phyloP scores from a whole-genome alignment of 1,139 yeast species.

The Suhomyces guaymorum region DNA sequence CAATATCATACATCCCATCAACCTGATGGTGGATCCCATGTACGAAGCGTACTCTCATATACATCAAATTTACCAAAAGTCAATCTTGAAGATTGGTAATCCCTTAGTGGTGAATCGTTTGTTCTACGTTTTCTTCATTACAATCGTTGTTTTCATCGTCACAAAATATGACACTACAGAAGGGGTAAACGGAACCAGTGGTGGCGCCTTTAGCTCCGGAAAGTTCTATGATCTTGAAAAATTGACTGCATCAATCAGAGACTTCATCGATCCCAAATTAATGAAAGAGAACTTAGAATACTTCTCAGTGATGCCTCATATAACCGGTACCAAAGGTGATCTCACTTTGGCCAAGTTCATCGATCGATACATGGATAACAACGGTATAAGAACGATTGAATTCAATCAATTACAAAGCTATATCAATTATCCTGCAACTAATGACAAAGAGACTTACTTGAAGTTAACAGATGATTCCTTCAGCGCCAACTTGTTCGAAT shows the following conservation, averaged over 20 bases:
- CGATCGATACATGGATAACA: constrained; percentile 54
- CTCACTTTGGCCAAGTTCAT: constrained; percentile 67
- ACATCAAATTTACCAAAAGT: constrained; percentile 52
- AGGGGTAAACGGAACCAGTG: constrained; percentile 42
- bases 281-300: constrained; percentile 75
- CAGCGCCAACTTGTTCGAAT: constrained; percentile 41
- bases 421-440: constrained; percentile 53
- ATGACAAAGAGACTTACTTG: constrained; percentile 29
- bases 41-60: constrained; percentile 55
- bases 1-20: constrained; percentile 53
- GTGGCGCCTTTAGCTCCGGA: constrained; percentile 53
- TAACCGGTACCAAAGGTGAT: constrained; percentile 88
- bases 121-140: constrained; percentile 56
- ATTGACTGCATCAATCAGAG: constrained; percentile 49
- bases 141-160: constrained; percentile 43
- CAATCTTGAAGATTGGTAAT: constrained; percentile 70
- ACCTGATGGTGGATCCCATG: constrained; percentile 65
- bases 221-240: constrained; percentile 62
- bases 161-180: constrained; percentile 57
- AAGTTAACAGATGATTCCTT: constrained; percentile 37
- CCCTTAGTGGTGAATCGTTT: constrained; percentile 82
- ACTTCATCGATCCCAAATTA: constrained; percentile 53
- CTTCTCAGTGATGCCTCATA: constrained; percentile 79
- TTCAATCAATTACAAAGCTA: constrained; percentile 53
- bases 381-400: constrained; percentile 55